Evolutionary conservation across 1,284 basidiomycete species (phyloP).

Genomic region (Phylloboletellus chloephorus): DNA sequence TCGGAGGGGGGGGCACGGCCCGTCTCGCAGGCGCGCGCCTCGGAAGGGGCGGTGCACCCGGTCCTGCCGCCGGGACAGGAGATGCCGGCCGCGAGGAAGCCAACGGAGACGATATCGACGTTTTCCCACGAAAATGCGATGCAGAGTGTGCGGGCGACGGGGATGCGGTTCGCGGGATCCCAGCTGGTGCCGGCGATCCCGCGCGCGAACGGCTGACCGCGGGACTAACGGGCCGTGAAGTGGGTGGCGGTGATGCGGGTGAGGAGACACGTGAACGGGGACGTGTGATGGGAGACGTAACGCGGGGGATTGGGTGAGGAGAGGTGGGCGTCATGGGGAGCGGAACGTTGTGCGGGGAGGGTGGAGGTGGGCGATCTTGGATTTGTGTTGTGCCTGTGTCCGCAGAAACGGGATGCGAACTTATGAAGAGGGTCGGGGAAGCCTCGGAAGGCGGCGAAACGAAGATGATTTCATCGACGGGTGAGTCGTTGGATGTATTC

Average conservation of each 20-base stretch:
- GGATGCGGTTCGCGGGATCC: slow-evolving; percentile 14
- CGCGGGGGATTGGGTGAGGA: slow-evolving; percentile 11
- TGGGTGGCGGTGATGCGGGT: slow-evolving; percentile 19
- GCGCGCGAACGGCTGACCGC: slow-evolving; percentile 21
- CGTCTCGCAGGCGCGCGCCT: slow-evolving; percentile 29
- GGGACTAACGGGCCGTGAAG: slow-evolving; percentile 24
- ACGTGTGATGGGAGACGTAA: slow-evolving; percentile 17
- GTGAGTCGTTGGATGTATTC: slow-evolving; percentile 4
- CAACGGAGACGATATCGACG: slow-evolving; percentile 19
- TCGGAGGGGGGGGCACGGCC: slow-evolving; percentile 17
- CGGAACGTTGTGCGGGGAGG: slow-evolving; percentile 19
- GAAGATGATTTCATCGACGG: slow-evolving; percentile 17
- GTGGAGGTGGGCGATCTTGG: slow-evolving; percentile 9
- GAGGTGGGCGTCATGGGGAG: slow-evolving; percentile 24
- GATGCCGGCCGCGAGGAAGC: slow-evolving; percentile 20
- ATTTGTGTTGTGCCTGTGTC: slow-evolving; percentile 3
- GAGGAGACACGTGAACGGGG: slow-evolving; percentile 26
- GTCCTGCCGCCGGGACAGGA: slow-evolving; percentile 12
- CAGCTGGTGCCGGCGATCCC: slow-evolving; percentile 19
- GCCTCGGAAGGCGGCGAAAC: slow-evolving; percentile 7
- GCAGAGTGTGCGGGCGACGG: slow-evolving; percentile 11
- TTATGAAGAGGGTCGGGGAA: background rate
- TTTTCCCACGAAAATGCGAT: slow-evolving; percentile 20
- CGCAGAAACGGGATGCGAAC: background rate
- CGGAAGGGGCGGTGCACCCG: slow-evolving; percentile 24